phyloP scores from a whole-genome alignment of 2,329 filamentous ascomycete species.

The Ophiocordyceps camponoti-saundersi region DNA sequence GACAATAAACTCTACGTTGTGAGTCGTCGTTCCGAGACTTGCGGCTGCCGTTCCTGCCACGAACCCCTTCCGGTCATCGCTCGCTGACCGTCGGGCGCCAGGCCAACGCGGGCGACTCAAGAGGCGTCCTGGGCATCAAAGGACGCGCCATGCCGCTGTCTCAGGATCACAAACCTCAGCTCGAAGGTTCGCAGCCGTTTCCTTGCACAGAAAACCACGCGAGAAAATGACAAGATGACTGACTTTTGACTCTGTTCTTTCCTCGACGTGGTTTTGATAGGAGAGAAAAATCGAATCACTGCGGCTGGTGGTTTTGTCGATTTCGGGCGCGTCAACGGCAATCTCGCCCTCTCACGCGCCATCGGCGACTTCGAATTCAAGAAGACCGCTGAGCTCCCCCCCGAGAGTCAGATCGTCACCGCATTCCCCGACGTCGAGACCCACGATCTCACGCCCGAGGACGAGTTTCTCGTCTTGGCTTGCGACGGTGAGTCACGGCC shows the following conservation, averaged over 20 bases:
- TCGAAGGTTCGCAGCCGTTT: slow-evolving; percentile 80
- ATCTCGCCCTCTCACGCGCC: slow-evolving; percentile 86
- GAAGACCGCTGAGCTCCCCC: slow-evolving; percentile 90
- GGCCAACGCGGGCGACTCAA: slow-evolving; percentile 95
- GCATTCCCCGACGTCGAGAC: slow-evolving; percentile 88
- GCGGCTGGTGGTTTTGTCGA: slow-evolving; percentile 96
- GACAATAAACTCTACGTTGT: slow-evolving; percentile 91
- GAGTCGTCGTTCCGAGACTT: slow-evolving; percentile 26
- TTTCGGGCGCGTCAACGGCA: slow-evolving; percentile 96
- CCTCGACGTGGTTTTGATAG: slow-evolving; percentile 30
- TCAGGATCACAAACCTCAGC: slow-evolving; percentile 98
- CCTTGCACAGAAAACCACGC: too few relatives aligned
- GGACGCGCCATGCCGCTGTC: slow-evolving; percentile 93
- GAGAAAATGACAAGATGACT: neutral
- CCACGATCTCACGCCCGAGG: slow-evolving; percentile 80
- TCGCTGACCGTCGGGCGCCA: slow-evolving; percentile 17
- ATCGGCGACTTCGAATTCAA: slow-evolving; percentile 99
- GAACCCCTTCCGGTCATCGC: too few relatives aligned
- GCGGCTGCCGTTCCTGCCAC: neutral
- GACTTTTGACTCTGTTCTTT: slow-evolving; percentile 5
- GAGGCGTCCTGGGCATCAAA: slow-evolving; percentile 89
- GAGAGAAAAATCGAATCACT: slow-evolving; percentile 88
- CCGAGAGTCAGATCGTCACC: slow-evolving; percentile 98
- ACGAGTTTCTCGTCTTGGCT: slow-evolving; percentile 87
- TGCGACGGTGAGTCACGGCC: slow-evolving; percentile 68